Percentiles rank a stretch among this genome's conserved stretches.
phyloP scores from a whole-genome alignment of 768 basidiomycete genomes.

The Auricularia auricula-judae region DNA sequence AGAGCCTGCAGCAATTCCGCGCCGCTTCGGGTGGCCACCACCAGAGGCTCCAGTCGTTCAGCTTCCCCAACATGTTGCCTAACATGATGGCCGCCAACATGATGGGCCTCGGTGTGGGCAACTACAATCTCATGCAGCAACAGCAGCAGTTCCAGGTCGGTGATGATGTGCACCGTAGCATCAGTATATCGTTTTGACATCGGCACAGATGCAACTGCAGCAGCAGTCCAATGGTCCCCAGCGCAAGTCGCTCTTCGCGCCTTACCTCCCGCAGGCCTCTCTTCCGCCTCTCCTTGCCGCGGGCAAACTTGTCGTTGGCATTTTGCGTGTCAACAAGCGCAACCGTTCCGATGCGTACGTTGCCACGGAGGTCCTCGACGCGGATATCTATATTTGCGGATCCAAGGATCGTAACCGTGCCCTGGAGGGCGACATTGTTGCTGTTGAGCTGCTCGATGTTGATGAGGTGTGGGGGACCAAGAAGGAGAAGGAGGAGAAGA shows the following conservation, averaged over 20 bases:
- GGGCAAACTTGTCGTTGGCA: constrained; percentile 95
- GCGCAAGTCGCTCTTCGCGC: constrained; percentile 96
- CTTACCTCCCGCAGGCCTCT: constrained; percentile 95
- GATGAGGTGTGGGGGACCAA: constrained; percentile 98
- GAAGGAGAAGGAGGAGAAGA: constrained; percentile 99
- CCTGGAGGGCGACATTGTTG: constrained; percentile 95
- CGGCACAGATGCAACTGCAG: constrained; percentile 62
- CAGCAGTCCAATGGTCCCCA: constrained; percentile 88
- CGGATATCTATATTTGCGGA: constrained; percentile 98
- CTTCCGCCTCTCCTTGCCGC: constrained; percentile 92
- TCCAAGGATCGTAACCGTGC: constrained; percentile 98
- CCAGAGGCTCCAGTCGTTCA: constrained; percentile 95
- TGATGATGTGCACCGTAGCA: not conserved
- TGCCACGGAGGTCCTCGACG: constrained; percentile 93
- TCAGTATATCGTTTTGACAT: not conserved
- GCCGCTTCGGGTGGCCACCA: constrained; percentile 91
- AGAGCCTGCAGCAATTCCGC: constrained; percentile 93
- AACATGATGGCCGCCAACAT: constrained; percentile 96
- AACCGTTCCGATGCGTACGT: constrained; percentile 98
- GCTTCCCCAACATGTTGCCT: constrained; percentile 95
- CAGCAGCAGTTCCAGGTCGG: constrained; percentile 78
- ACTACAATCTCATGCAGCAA: constrained; percentile 80
- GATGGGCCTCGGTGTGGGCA: constrained; percentile 80
- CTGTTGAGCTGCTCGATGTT: constrained; percentile 93
- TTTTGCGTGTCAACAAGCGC: constrained; percentile 93